Evolutionary conservation across 345 rosid species (phyloP).

Genomic region (Eucalyptus polyanthemos): DNA sequence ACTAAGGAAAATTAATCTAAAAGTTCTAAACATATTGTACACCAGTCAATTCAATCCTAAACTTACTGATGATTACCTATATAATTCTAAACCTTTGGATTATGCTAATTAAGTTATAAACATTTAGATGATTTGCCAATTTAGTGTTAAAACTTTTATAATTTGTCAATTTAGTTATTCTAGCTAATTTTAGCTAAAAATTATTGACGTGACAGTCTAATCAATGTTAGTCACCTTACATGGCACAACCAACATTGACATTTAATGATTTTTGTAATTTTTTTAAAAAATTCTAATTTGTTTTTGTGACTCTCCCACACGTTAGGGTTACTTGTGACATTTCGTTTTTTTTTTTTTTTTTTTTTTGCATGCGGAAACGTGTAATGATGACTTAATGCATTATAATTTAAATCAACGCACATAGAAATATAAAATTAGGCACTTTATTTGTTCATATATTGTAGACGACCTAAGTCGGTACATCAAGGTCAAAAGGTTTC

Average conservation of each 20-base stretch:
- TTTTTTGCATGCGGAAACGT: too few relatives aligned
- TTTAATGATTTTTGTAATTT: background rate
- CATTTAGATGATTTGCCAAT: background rate
- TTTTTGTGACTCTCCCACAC: background rate
- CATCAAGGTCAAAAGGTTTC: too few relatives aligned
- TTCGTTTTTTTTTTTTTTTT: too few relatives aligned
- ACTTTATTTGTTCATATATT: too few relatives aligned
- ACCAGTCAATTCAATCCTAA: rapidly evolving
- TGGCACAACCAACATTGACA: rapidly evolving
- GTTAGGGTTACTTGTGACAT: rapidly evolving
- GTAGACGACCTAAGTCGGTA: too few relatives aligned
- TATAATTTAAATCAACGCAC: too few relatives aligned
- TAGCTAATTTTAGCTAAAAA: background rate
- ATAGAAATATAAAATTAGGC: too few relatives aligned
- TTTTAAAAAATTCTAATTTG: rapidly evolving
- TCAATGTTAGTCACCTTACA: rapidly evolving
- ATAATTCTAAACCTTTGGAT: too few relatives aligned
- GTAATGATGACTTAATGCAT: too few relatives aligned
- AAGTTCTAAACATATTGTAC: background rate
- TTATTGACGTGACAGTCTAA: rapidly evolving
- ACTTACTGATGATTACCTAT: background rate
- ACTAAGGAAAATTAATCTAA: background rate
- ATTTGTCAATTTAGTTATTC: background rate
- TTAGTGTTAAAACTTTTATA: background rate
- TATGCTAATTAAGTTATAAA: background rate